Base-by-base conservation (phyloP, 352 stramenopile species). In the Paralagenidium karlingii region DNA sequence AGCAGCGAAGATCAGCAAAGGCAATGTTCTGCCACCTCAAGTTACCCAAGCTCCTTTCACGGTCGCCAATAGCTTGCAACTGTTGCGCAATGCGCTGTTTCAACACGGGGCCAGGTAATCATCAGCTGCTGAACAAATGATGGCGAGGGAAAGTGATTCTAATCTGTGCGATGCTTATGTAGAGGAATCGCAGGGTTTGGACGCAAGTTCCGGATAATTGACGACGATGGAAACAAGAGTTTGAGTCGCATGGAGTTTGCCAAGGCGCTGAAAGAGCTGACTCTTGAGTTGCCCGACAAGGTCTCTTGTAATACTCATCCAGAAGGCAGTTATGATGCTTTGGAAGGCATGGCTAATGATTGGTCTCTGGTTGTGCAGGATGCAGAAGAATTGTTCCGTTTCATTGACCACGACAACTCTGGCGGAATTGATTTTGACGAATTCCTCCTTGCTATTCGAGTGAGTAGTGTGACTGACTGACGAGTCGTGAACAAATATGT, bases 201-300 rank as follows among this genome's bases (percentile, higher is more conserved):
- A 22, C 73, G 76, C 47, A 90, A 90, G 52, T 86, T 94, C 50
- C 74, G 79, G 16, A 89, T 94, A 58, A 87, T 93, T 39, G 81
- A 94, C 47, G 75, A 94, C 45, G 74, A 93, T 43, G 75, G 76
- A 29, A 89, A 93, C 63, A 57, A 63, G 12, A 71, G 68, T 34
- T 41, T 94, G 32, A 84, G 58, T 39, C 42, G 75, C 16, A 47
- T 60, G 9, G 82, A 94, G 52, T 88, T 94, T 42, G 48, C 47
- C 26, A 87, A 90, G 56, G 76, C 70, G 8, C 66, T 90, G 34
- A 54, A 55, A 21, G 76, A 87, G 39, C 73, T 86, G 41, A 56
- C 57, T 5, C 51, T 87, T 5, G 60, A 69, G 18, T 43, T 89
- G 11, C 74, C 38, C 25, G 54, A 68, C 7, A 31, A 45, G 43